Evolutionary conservation across 2,329 filamentous ascomycete genomes (phyloP), one percentile per base, ranked within the genome.

Genomic region (Lachnellula willkommii): DNA sequence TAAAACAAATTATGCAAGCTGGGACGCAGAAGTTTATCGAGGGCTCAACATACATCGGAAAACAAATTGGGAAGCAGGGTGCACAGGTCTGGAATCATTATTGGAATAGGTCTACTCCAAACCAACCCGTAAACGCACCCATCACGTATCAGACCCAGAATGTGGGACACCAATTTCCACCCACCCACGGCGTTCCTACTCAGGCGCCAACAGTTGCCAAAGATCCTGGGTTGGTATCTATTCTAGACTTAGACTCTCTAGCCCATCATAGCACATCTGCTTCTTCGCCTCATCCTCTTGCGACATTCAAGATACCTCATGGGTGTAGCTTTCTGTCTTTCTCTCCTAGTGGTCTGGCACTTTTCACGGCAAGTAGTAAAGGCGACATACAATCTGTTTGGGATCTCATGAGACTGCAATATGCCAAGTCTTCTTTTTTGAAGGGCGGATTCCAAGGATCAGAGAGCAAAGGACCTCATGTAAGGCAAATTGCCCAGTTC

Each of bases 401-500:
- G 89, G 89, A 93, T 69, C 72, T 94, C 55, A 81, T 90, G 73
- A 79, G 79, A 42, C 77, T 83, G 47, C 83, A 85, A 67, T 75
- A 82, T 68, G 83, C 81, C 45, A 85, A 81, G 63, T 80, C 80
- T 7, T 86, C 82, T 2, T 77, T 80, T 20, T 70, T 85, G 17
- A 83, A 85, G 65, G 43, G 69, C 76, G 47, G 76, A 73, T 14
- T 77, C 79, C 42, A 78, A 75, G 56, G 54, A 14, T 60, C 52
- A 7, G 60, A 65, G 37, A 24, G 56, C 45, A 64, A 66, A 48
- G 78, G 82, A 0, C 80, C 81, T 5, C 77, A 81, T 55, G 89
- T 96, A 35, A 86, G 91, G 48, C 90, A 96, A 69, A 79, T 96
- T 58, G 90, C 91, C 7, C 85, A 92, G 58, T 96, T 95, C 68